Evolutionary conservation across 306 rosid genomes (phyloP).

Genomic region (Rosa chinensis): DNA sequence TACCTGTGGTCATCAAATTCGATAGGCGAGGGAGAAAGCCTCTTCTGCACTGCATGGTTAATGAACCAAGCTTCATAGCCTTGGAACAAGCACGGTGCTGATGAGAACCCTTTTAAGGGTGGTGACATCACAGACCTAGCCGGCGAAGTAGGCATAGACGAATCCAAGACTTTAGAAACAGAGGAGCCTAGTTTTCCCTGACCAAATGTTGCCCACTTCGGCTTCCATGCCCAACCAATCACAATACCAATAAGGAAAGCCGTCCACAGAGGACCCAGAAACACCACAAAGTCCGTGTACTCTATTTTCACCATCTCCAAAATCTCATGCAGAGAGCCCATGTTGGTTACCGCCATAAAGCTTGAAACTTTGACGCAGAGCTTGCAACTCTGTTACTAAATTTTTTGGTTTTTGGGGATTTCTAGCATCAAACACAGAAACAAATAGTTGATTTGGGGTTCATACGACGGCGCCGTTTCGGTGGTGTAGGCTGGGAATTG

Average conservation of each 20-base stretch:
- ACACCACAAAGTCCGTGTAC: slow-evolving; percentile 6
- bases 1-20: slow-evolving; percentile 24
- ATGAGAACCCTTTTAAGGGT: slow-evolving; percentile 2
- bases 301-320: slow-evolving; percentile 20
- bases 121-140: background rate
- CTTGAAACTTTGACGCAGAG: background rate
- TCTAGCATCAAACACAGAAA: slow-evolving; percentile 24
- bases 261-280: slow-evolving; percentile 56
- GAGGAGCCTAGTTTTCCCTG: slow-evolving; percentile 24
- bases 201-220: slow-evolving; percentile 61
- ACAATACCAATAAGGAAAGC: slow-evolving; percentile 70
- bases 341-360: background rate
- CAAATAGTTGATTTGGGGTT: background rate
- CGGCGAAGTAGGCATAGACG: slow-evolving; percentile 27
- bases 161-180: background rate
- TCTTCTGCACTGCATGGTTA: slow-evolving; percentile 1
- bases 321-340: slow-evolving; percentile 30
- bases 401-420: background rate
- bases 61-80: slow-evolving; percentile 16
- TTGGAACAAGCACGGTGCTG: slow-evolving; percentile 10
- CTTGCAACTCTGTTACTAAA: too few relatives aligned
- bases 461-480: slow-evolving; percentile 25
- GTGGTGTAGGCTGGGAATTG: slow-evolving; percentile 3
- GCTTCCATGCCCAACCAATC: slow-evolving; percentile 96
- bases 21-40: slow-evolving; percentile 21